Evolutionary conservation across 371 early-diverging fungal genomes (phyloP), one percentile per base, ranked within the genome.

Genomic region (Apophysomyces ossiformis): DNA sequence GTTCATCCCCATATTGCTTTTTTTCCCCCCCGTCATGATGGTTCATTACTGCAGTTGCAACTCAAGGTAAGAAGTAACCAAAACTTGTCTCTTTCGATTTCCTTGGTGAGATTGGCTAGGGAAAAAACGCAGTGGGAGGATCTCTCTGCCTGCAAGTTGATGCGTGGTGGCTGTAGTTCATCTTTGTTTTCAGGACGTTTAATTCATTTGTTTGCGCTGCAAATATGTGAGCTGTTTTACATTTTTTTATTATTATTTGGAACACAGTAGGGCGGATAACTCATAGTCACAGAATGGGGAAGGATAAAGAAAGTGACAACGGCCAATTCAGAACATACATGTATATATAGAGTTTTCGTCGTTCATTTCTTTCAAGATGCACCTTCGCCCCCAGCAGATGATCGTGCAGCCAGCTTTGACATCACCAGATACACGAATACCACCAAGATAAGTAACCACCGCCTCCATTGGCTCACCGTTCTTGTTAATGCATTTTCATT

Each of bases 361-460:
- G 8, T 41, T 41, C 13, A 13, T 56, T 63, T 56, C 38, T 63
- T 62, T 15, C 21, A 13, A 18, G 56, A 41, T 63, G 39, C 47
- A 56, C 18, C 18, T 36, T 54, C 21, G 39, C 21, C 32, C 18
- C 41, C 41, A 18, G 66, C 57, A 38, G 74, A 68, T 47, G 78
- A 81, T 37, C 81, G 75, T 60, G 76, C 71, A 44, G 73, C 73
- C 37, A 81, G 43, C 66, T 78, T 81, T 7, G 81, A 81, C 13
- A 81, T 39, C 54, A 85, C 69, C 12, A 85, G 72, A 56, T 87
- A 85, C 7, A 79, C 75, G 74, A 82, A 86, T 16, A 85, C 82
- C 39, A 83, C 77, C 38, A 86, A 71, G 61, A 86, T 70, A 60
- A 84, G 74, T 43, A 84, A 47, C 88, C 85, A 87, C 58, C 83